These are phyloP conservation scores for Ganoderma lingzhi DNA, from an alignment of 1,284 basidiomycete genomes.

Conservation along the genomic window DNA sequence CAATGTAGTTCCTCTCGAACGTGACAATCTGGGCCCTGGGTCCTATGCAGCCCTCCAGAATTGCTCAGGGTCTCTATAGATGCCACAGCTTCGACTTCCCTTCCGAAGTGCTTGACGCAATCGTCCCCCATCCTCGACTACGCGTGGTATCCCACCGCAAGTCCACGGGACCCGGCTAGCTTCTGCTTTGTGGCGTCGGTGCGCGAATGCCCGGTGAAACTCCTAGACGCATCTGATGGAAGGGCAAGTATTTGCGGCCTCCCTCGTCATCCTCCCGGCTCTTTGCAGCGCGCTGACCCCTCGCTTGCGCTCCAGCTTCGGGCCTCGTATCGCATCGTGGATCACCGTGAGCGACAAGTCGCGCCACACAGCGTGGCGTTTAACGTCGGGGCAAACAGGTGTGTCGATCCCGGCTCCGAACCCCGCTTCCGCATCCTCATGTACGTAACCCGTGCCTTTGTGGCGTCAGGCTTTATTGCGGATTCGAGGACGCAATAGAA, in stretches of 20 bases:
- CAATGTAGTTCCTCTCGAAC: neutral
- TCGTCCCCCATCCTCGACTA: conserved; percentile 78
- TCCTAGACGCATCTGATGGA: conserved; percentile 82
- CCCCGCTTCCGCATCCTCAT: conserved; percentile 1
- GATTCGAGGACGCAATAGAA: conserved; percentile 90
- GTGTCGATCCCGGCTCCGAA: conserved; percentile 31
- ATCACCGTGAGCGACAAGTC: conserved; percentile 88
- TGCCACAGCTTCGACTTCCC: conserved; percentile 11
- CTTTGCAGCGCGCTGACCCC: conserved; percentile 2
- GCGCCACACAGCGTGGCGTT: conserved; percentile 88
- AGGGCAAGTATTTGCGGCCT: conserved; percentile 56
- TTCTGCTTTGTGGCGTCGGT: conserved; percentile 87
- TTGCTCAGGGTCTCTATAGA: conserved; percentile 25
- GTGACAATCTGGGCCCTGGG: neutral
- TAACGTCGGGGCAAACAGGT: conserved; percentile 76
- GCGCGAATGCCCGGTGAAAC: conserved; percentile 82
- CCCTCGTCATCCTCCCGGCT: conserved; percentile 5
- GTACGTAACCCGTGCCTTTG: conserved; percentile 25
- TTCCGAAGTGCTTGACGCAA: conserved; percentile 47
- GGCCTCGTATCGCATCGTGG: conserved; percentile 91
- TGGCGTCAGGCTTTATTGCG: conserved; percentile 80
- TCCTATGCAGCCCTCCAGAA: conserved; percentile 29
- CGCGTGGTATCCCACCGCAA: conserved; percentile 84
- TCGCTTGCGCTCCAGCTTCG: conserved; percentile 62
- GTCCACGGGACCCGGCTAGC: conserved; percentile 59